Conservation (phyloP, 768 basidiomycete species). For the Naematelia encephala region DNA sequence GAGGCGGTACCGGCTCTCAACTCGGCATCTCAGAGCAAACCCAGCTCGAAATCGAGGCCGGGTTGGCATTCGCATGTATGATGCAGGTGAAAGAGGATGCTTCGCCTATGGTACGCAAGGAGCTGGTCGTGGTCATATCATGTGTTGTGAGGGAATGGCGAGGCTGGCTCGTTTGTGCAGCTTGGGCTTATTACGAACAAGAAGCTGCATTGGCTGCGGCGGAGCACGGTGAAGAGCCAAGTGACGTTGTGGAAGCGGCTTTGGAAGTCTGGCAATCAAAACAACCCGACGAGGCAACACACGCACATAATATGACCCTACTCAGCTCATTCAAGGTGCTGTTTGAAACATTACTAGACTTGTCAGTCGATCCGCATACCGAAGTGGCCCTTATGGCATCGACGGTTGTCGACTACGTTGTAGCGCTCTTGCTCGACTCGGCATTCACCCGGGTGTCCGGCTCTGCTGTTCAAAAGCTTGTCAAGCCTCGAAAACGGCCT, state of each 20-base stretch:
- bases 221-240: conserved; percentile 43
- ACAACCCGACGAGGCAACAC: conserved; percentile 55
- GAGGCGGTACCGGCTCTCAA: conserved; percentile 77
- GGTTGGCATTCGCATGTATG: conserved; percentile 81
- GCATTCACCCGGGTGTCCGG: conserved; percentile 74
- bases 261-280: conserved; percentile 71
- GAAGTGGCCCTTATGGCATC: conserved; percentile 89
- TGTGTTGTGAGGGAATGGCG: conserved; percentile 94
- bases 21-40: conserved; percentile 51
- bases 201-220: conserved; percentile 53
- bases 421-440: conserved; percentile 82
- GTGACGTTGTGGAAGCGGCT: conserved; percentile 70
- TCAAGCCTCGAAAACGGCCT: conserved; percentile 16
- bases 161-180: conserved; percentile 91
- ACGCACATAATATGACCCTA: conserved; percentile 61
- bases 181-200: conserved; percentile 95
- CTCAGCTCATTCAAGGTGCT: conserved; percentile 94
- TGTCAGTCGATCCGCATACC: conserved; percentile 86
- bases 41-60: conserved; percentile 68
- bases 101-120: conserved; percentile 93
- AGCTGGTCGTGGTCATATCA: conserved; percentile 83
- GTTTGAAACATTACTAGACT: conserved; percentile 78
- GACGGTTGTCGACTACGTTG: conserved; percentile 86
- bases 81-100: conserved; percentile 89
- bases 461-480: conserved; percentile 56